Evolutionary conservation across 1,139 yeast genomes (phyloP), one percentile per base, ranked within the genome.

Genomic region (Candida gigantensis): DNA sequence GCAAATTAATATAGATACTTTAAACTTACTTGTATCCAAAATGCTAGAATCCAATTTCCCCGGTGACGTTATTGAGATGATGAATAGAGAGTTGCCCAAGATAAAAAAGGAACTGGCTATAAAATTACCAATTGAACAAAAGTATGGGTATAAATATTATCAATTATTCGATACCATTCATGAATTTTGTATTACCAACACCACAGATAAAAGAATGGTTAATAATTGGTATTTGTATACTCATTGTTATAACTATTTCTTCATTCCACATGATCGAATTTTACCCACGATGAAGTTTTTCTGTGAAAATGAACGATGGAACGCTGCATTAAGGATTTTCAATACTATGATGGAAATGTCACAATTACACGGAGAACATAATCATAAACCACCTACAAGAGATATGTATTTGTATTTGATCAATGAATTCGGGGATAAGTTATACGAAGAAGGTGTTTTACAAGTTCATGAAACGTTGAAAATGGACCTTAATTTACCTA

Each of bases 141-240:
- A 59, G 1, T 61, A 51, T 43, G 60, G 62, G 3, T 24, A 34
- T 7, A 55, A 62, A 20, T 67, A 71, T 43, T 45, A 47, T 6
- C 45, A 50, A 8, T 51, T 71, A 2, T 69, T 68, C 51, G 59
- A 72, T 11, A 53, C 59, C 1, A 55, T 83, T 30, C 73, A 72
- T 48, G 58, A 65, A 4, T 80, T 73, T 51, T 71, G 78, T 2
- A 53, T 73, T 20, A 55, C 67, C 0, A 65, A 64, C 39, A 56
- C 60, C 3, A 62, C 66, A 17, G 76, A 75, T 38, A 58, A 64
- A 10, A 56, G 72, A 0, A 55, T 45, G 35, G 79, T 77, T 37
- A 67, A 77, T 4, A 80, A 81, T 28, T 82, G 89, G 88, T 72
- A 69, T 3, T 59, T 84, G 7, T 85, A 81, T 47, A 79, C 79